A percentile compares a stretch with the other conserved stretches of the same genome.
Evolutionary conservation across 2,329 filamentous ascomycete genomes (phyloP).

Genomic region (Leptographium radiaticola): DNA sequence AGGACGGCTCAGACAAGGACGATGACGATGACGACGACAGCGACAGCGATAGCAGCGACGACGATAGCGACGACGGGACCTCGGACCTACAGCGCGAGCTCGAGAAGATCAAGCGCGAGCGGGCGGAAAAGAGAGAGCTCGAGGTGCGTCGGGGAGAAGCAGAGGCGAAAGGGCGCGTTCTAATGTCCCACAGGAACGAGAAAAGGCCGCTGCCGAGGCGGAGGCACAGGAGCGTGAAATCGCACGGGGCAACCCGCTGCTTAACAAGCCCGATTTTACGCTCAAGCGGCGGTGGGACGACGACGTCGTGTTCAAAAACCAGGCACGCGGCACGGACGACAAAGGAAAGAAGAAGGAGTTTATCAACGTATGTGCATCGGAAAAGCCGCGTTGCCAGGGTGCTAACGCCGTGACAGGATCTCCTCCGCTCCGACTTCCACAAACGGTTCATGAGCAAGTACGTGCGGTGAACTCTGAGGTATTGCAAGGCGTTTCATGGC

Average conservation of each 20-base stretch:
- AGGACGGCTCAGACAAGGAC: slow-evolving; percentile 43
- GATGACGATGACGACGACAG: slow-evolving; percentile 62
- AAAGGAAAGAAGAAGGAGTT: slow-evolving; percentile 83
- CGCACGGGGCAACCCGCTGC: slow-evolving; percentile 78
- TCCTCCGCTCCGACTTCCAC: slow-evolving; percentile 92
- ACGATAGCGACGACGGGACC: slow-evolving; percentile 65
- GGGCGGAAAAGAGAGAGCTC: slow-evolving; percentile 66
- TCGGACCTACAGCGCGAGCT: slow-evolving; percentile 85
- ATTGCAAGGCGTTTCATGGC: background rate
- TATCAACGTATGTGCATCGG: slow-evolving; percentile 59
- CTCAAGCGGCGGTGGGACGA: slow-evolving; percentile 95
- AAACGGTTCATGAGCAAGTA: slow-evolving; percentile 84
- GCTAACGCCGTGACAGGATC: slow-evolving; percentile 39
- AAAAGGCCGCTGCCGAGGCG: slow-evolving; percentile 66
- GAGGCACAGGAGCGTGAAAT: slow-evolving; percentile 80
- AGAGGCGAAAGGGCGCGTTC: background rate
- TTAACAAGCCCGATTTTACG: slow-evolving; percentile 80
- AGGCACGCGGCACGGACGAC: slow-evolving; percentile 87
- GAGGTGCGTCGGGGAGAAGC: slow-evolving; percentile 31
- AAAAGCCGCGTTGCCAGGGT: background rate
- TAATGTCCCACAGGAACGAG: slow-evolving; percentile 47
- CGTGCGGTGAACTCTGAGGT: slow-evolving; percentile 28
- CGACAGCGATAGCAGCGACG: slow-evolving; percentile 57
- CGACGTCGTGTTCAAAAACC: slow-evolving; percentile 98
- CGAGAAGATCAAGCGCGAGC: slow-evolving; percentile 83